A percentile compares a stretch with the other conserved stretches of the same genome.
Evolutionary conservation across 2,329 filamentous ascomycete genomes (phyloP).

Genomic region (Fusarium verticillioides): DNA sequence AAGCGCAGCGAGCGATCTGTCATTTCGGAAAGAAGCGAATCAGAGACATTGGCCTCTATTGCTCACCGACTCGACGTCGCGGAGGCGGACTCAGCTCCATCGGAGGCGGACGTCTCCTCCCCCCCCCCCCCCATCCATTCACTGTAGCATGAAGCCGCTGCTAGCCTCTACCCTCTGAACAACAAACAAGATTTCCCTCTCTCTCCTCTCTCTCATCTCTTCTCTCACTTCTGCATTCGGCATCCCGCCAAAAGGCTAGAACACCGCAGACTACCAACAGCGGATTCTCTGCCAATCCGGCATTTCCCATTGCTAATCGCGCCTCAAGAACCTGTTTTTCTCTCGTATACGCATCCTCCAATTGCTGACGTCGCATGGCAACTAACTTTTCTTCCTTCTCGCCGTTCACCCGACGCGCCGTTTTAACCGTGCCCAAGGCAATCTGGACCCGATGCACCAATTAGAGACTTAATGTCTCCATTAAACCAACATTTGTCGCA

Average conservation of each 20-base stretch:
- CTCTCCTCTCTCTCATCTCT: background rate
- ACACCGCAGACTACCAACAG: background rate
- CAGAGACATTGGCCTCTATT: background rate
- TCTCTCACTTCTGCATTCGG: background rate
- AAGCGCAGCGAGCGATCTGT: background rate
- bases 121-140: background rate
- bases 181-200: background rate
- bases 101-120: background rate
- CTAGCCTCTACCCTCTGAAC: background rate
- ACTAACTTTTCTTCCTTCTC: background rate
- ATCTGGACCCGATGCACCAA: background rate
- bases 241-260: background rate
- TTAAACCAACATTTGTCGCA: background rate
- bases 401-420: constrained; percentile 22
- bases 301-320: background rate
- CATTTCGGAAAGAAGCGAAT: constrained; percentile 8
- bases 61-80: constrained; percentile 12
- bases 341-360: constrained; percentile 10
- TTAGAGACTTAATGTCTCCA: background rate
- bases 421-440: background rate
- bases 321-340: background rate
- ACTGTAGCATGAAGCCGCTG: background rate
- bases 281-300: background rate
- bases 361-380: constrained; percentile 6
- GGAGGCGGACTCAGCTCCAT: background rate